Base-by-base conservation (phyloP, 179 eudicot species). In the Pouteria campechiana region DNA sequence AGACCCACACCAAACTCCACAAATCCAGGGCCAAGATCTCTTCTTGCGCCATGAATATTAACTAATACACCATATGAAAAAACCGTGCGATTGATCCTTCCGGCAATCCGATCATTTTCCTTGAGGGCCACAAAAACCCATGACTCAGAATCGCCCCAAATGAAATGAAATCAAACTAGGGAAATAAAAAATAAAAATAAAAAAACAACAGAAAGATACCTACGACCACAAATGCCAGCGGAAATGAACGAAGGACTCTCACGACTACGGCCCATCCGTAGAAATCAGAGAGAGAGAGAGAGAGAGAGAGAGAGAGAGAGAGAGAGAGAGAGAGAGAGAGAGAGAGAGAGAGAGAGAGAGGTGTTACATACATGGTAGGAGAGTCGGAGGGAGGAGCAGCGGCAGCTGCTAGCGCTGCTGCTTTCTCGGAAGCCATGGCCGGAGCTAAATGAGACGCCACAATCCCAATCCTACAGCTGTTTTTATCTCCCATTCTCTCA, bases 391-490 rank as follows among this genome's bases (percentile, higher is more conserved):
- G 70, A 17, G 53, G 51, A 15, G 78, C 65, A 22, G 77, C 64
- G 37, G 80, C 74, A 15, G 93, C 93, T 46, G 93, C 87, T 32
- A 46, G 17, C 13, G 75, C 67, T 41, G 75, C 75, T 9, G 73
- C 88, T 41, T 78, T 66, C 53, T 81, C 93, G 17, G 95, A 70
- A 50, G 74, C 76, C 82, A 73, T 65, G 12, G 65, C 11, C 2
- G 10, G 4, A 37, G 13, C 28, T 35, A 59, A 37, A 25, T 59
- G 65, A 8, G 53, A 51, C 7, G 31, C 32, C 25, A 52, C 18
- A 30, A 44, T 41, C 17, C 35, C 58, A 6, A 58, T 6, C 8
- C 64, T 41, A 11, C 63, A 25, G 17, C 29, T 46, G 2, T 3
- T 12, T n/a, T n/a, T n/a, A n/a, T n/a, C n/a, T n/a, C n/a, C n/a